phyloP scores from a whole-genome alignment of 345 rosid genomes.

The Eucalyptus shirleyi region DNA sequence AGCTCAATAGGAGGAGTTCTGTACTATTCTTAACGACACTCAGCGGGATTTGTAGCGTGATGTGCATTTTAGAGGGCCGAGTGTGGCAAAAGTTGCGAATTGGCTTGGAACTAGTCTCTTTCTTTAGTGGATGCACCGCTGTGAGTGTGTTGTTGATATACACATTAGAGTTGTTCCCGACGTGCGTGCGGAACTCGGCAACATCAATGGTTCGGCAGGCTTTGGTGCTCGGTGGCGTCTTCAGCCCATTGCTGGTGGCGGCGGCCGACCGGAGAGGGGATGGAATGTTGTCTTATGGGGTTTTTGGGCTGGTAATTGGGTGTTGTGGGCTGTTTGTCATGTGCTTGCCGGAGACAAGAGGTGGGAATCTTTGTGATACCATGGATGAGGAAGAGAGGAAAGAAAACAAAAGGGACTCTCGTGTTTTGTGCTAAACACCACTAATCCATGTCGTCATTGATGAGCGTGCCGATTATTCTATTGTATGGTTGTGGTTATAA shows the following conservation, averaged over 20 bases:
- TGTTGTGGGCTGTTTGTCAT: background rate
- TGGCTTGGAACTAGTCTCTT: conserved; percentile 50
- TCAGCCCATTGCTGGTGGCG: conserved; percentile 4
- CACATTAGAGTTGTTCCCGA: conserved; percentile 40
- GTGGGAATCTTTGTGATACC: background rate
- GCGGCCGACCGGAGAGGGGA: background rate
- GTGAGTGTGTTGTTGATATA: conserved; percentile 27
- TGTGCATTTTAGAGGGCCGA: conserved; percentile 18
- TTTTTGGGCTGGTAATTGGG: conserved; percentile 1
- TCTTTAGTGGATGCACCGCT: conserved; percentile 41
- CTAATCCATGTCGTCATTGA: background rate
- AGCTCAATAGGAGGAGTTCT: conserved; percentile 23
- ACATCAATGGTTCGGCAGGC: conserved; percentile 33
- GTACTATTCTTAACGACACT: conserved; percentile 25
- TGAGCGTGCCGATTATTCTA: background rate
- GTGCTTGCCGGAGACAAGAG: conserved; percentile 9
- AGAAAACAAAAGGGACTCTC: background rate
- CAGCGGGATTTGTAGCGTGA: conserved; percentile 30
- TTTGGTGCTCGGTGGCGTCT: background rate
- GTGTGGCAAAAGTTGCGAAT: conserved; percentile 11
- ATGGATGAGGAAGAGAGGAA: conserved; percentile 16
- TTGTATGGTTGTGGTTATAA: background rate
- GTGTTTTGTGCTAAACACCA: background rate
- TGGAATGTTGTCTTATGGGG: background rate
- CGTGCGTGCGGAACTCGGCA: conserved; percentile 36